These are phyloP conservation scores for Curvularia sp. DNA, from an alignment of 2,329 filamentous ascomycete genomes.

Conservation along the genomic window DNA sequence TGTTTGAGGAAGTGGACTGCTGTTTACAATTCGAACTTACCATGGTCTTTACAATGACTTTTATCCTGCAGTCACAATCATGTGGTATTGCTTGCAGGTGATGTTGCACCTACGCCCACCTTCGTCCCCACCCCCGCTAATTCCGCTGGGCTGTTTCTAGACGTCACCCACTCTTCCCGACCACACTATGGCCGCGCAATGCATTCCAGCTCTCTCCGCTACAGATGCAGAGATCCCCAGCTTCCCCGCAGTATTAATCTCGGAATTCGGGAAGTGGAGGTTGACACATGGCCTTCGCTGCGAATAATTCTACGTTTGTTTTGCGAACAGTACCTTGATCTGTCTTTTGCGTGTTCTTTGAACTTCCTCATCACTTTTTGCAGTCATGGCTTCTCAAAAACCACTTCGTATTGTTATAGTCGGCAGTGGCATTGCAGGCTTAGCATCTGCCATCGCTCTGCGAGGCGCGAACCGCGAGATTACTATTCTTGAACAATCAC, in stretches of 20 bases:
- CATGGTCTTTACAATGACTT: not conserved
- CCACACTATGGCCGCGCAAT: not conserved
- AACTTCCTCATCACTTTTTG: not conserved
- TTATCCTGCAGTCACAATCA: not conserved
- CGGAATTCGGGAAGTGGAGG: constrained; percentile 4
- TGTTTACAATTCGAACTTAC: not conserved
- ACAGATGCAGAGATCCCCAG: not conserved
- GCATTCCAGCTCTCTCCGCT: not conserved
- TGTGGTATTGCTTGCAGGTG: not conserved
- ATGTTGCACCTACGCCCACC: not conserved
- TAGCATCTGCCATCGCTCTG: constrained; percentile 46
- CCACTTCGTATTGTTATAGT: constrained; percentile 44
- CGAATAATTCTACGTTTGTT: no score
- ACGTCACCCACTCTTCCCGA: not conserved
- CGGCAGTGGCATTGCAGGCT: constrained; percentile 35
- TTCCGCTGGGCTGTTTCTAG: not conserved
- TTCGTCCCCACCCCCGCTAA: not conserved
- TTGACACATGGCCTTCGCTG: not conserved
- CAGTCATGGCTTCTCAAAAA: constrained; percentile 21
- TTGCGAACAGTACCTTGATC: not conserved
- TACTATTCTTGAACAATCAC: constrained; percentile 44
- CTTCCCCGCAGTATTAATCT: not conserved
- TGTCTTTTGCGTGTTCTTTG: not conserved
- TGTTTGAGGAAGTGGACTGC: not conserved
- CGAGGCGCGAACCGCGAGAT: constrained; percentile 44